phyloP scores from a whole-genome alignment of 1,284 basidiomycete species.

The Sanguinoderma infundibulare region DNA sequence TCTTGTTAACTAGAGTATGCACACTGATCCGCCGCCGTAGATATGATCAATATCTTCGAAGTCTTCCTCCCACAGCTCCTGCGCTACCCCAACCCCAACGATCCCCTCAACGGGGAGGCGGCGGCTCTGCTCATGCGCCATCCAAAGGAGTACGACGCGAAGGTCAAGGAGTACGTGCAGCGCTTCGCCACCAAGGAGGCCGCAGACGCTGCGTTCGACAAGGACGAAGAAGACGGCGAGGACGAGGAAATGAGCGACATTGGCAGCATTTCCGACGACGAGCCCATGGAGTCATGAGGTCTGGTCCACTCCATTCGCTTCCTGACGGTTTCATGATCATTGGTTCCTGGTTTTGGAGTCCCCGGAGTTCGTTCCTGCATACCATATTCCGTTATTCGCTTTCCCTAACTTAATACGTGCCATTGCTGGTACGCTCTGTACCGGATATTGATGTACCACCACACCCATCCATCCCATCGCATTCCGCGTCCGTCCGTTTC shows the following conservation, averaged over 20 bases:
- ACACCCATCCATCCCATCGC: slow-evolving; percentile 1
- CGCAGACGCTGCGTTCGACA: slow-evolving; percentile 64
- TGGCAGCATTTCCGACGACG: slow-evolving; percentile 85
- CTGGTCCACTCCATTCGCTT: background rate
- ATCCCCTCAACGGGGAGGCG: slow-evolving; percentile 97
- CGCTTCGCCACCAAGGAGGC: slow-evolving; percentile 85
- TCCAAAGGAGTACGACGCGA: slow-evolving; percentile 91
- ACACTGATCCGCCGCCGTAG: slow-evolving; percentile 46
- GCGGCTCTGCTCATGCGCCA: slow-evolving; percentile 97
- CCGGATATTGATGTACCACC: slow-evolving; percentile 19
- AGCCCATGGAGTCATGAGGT: slow-evolving; percentile 26
- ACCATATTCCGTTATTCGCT: background rate
- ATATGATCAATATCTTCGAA: slow-evolving; percentile 99
- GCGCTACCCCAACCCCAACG: slow-evolving; percentile 97
- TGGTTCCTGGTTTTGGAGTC: slow-evolving; percentile 21
- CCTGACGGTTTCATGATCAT: background rate
- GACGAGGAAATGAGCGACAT: slow-evolving; percentile 94
- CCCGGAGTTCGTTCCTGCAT: slow-evolving; percentile 13
- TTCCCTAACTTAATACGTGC: slow-evolving; percentile 17
- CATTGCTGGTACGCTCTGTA: slow-evolving; percentile 22
- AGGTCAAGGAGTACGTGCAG: slow-evolving; percentile 92
- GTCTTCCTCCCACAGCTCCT: slow-evolving; percentile 96
- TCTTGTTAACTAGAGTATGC: background rate
- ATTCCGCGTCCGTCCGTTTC: background rate
- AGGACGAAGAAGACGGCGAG: slow-evolving; percentile 69